Evolutionary conservation across 139 green algal genomes (phyloP).

Genomic region (Mesotaenium endlicherianum): DNA sequence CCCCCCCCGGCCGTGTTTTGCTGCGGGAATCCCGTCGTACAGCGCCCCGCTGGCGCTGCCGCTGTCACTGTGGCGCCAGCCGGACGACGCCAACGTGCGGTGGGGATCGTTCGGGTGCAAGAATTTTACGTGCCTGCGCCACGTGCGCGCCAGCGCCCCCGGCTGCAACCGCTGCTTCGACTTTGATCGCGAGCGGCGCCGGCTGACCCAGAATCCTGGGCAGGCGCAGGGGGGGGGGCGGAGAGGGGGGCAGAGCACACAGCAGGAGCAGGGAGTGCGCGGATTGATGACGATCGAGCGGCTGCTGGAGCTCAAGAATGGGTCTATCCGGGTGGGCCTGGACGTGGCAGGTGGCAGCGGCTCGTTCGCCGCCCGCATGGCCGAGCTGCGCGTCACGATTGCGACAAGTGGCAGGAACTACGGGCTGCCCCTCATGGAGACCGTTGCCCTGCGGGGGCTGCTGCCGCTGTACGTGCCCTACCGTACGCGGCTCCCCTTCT

Average conservation of each 20-base stretch:
- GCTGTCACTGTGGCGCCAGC: not conserved
- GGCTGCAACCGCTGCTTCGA: no score
- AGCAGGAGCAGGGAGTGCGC: not conserved
- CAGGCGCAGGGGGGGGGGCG: no score
- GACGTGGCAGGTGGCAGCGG: conserved; percentile 8
- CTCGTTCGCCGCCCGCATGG: conserved; percentile 16
- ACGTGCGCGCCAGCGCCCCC: no score
- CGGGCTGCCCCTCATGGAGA: not conserved
- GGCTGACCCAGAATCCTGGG: no score
- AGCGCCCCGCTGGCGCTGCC: no score
- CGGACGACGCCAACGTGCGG: not conserved
- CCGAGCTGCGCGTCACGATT: not conserved
- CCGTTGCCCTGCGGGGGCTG: not conserved
- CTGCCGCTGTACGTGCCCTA: not conserved
- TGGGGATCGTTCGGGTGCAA: not conserved
- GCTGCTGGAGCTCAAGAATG: not conserved
- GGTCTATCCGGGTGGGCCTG: not conserved
- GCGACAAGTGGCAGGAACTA: no score
- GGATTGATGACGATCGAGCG: not conserved
- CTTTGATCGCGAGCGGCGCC: no score
- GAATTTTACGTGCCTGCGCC: not conserved
- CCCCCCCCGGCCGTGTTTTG: no score
- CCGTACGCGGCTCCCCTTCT: not conserved
- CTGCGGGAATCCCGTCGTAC: no score
- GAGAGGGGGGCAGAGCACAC: no score